Percentiles rank a stretch among this genome's conserved stretches.
Evolutionary conservation across 2,329 filamentous ascomycete genomes (phyloP).

Genomic region (Diaporthe ampelina): DNA sequence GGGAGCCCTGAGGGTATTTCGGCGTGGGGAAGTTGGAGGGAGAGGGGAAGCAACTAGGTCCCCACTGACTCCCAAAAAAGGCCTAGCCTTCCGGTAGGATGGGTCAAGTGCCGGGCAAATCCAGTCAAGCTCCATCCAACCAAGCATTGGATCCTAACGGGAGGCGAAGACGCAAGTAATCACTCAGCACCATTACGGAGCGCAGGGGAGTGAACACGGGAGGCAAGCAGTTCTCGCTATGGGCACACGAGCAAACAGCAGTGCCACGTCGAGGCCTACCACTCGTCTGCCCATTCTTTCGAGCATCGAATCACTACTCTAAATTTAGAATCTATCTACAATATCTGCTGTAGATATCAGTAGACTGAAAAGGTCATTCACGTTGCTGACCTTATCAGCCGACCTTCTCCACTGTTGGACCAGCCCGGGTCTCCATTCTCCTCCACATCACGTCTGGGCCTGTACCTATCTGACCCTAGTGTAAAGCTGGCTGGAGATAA

Average conservation of each 20-base stretch:
- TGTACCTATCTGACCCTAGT: background rate
- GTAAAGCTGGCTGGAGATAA: background rate
- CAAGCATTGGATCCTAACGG: background rate
- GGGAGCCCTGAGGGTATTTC: background rate
- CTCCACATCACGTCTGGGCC: background rate
- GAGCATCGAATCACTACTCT: background rate
- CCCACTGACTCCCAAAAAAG: background rate
- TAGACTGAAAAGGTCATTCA: background rate
- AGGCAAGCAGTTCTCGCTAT: background rate
- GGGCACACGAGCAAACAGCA: slow-evolving; percentile 2
- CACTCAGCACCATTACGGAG: background rate
- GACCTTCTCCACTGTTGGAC: slow-evolving; percentile 9
- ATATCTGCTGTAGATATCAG: background rate
- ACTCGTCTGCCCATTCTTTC: background rate
- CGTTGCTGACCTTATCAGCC: slow-evolving; percentile 2
- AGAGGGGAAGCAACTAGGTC: background rate
- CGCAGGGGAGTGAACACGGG: background rate
- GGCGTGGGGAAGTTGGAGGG: slow-evolving; percentile 12
- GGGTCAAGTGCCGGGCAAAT: slow-evolving; percentile 33
- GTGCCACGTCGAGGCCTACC: slow-evolving; percentile 3
- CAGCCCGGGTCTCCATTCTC: background rate
- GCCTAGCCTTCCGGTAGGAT: background rate
- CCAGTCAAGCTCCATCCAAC: slow-evolving; percentile 27
- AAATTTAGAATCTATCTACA: background rate
- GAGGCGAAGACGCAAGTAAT: background rate